These are phyloP conservation scores for Suillus bovinus DNA, from an alignment of 768 basidiomycete species.

Conservation along the genomic window DNA sequence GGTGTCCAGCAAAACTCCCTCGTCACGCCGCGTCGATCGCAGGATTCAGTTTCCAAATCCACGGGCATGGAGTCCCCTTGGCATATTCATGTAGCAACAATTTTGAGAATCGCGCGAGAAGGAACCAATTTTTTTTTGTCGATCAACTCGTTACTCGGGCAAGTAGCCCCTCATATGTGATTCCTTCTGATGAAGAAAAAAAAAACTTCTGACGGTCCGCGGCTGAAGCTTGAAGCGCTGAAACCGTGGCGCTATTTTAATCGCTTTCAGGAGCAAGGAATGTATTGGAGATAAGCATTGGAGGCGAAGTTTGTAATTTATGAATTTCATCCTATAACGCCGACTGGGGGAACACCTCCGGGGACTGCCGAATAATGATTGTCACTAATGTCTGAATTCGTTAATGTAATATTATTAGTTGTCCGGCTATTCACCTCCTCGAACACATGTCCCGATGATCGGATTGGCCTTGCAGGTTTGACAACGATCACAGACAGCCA, in stretches of 20 bases:
- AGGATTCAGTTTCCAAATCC: not conserved
- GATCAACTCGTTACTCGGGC: not conserved
- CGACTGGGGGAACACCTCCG: not conserved
- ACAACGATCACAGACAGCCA: constrained; percentile 1
- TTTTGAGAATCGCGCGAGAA: not conserved
- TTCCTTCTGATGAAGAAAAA: not conserved
- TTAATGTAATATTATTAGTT: constrained; percentile 3
- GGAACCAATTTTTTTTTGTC: not conserved
- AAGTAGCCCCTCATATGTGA: not conserved
- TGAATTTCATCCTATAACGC: not conserved
- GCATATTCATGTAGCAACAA: not conserved
- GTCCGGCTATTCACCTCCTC: not conserved
- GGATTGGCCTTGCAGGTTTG: not conserved
- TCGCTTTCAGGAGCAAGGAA: not conserved
- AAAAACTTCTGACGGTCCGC: constrained; percentile 4
- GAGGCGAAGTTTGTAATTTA: not conserved
- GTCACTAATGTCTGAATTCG: not conserved
- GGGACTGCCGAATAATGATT: constrained; percentile 1
- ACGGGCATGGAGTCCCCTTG: not conserved
- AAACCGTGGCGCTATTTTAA: not conserved
- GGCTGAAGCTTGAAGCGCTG: constrained; percentile 3
- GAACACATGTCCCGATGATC: constrained; percentile 5
- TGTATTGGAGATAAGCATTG: not conserved
- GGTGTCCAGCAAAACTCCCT: not conserved
- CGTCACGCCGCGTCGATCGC: constrained; percentile 3